Evolutionary conservation across 345 rosid species (phyloP), one percentile per base, ranked within the genome.

Genomic region (Pugionium dolabratum): DNA sequence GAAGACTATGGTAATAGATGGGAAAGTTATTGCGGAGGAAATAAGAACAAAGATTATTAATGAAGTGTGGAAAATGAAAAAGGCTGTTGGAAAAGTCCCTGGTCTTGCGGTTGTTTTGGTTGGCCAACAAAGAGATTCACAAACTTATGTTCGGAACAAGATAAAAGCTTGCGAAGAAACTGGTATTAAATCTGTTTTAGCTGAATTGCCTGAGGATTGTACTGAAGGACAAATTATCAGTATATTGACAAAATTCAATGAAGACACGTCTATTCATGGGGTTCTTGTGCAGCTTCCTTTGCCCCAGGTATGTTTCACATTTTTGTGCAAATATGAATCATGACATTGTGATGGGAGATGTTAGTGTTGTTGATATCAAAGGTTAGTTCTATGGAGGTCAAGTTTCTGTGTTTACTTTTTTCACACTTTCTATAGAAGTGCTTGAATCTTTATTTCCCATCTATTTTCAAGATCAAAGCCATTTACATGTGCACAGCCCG

Each of bases 201-300:
- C 79, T 61, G 80, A 82, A 54, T 70, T 94, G 55, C 89, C 89
- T 30, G 75, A 73, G 33, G 63, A 79, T 77, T 88, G 90, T 62
- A 64, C 77, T 5, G 90, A 94, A 76, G 84, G 70, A 67, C 75
- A 79, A 1, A 67, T 86, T 72, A 68, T 88, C 28, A 42, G 46
- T 79, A 76, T 80, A 1, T 49, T 93, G 69, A 66, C 74, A 8
- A 62, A 62, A 25, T 88, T 79, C 64, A 88, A 90, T 47, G 74
- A 79, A 52, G 92, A 93, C 56, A 75, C 80, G 1, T 81, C 97
- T 1, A 62, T 93, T 79, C 94, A 93, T 36, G 98, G 98, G 49
- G 72, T 90, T 80, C 96, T 90, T 29, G 95, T 93, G 62, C 97
- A 93, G 78, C 97, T 93, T 82, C 96, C 98, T 77, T 68, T 93